phyloP scores from a whole-genome alignment of 2,329 filamentous ascomycete species.

The Didymosphaeria variabile region DNA sequence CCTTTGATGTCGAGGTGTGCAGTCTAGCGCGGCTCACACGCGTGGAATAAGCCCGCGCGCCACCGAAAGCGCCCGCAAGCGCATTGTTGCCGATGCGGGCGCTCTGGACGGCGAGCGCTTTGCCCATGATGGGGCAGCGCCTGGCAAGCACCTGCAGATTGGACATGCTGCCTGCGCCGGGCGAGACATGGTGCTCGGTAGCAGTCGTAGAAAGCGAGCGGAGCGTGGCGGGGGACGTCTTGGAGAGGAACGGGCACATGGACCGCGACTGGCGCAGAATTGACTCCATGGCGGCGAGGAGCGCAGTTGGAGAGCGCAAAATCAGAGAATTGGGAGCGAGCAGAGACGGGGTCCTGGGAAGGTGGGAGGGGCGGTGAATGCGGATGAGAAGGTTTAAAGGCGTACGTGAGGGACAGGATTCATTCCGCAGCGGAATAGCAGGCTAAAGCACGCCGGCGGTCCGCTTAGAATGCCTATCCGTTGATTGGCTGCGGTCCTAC shows the following conservation, averaged over 20 bases:
- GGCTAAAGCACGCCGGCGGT: conserved; percentile 27
- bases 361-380: conserved; percentile 10
- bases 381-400: conserved; percentile 5
- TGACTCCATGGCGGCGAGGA: conserved; percentile 76
- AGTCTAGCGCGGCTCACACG: conserved; percentile 73
- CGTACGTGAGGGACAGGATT: conserved; percentile 34
- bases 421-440: conserved; percentile 33
- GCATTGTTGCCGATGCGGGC: conserved; percentile 58
- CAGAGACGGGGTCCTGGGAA: conserved; percentile 9
- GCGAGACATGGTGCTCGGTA: conserved; percentile 71
- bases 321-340: not conserved
- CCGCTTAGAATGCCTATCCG: conserved; percentile 34
- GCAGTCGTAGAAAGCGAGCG: conserved; percentile 84
- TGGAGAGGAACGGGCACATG: conserved; percentile 97
- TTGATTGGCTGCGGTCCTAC: conserved; percentile 34
- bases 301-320: conserved; percentile 13
- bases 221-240: conserved; percentile 89
- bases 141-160: conserved; percentile 94
- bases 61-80: conserved; percentile 60
- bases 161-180: conserved; percentile 91
- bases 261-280: conserved; percentile 94
- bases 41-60: conserved; percentile 58
- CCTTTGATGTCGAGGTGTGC: conserved; percentile 80
- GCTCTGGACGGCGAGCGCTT: conserved; percentile 88
- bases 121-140: conserved; percentile 98